phyloP scores from a whole-genome alignment of 2,329 filamentous ascomycete species.

The Thielaviopsis populi region DNA sequence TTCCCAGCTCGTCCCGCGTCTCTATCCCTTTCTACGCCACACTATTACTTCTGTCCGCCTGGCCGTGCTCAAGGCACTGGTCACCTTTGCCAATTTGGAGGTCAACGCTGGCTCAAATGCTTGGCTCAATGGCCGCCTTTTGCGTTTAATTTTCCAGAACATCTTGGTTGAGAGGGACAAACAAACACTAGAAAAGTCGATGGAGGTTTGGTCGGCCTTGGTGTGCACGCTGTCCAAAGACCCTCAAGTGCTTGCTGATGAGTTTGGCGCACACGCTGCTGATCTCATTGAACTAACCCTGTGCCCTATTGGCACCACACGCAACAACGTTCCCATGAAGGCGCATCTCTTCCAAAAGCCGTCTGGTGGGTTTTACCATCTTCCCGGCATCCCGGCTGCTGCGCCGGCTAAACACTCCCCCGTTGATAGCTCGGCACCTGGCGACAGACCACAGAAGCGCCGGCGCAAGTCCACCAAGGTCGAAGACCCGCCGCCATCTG shows the following conservation, averaged over 20 bases:
- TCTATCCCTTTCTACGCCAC: slow-evolving; percentile 92
- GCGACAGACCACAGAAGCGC: slow-evolving; percentile 55
- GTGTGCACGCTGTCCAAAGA: slow-evolving; percentile 52
- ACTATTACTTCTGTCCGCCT: slow-evolving; percentile 93
- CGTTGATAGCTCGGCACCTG: slow-evolving; percentile 34
- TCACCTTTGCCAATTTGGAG: slow-evolving; percentile 83
- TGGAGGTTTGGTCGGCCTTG: slow-evolving; percentile 75
- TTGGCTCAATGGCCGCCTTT: slow-evolving; percentile 81
- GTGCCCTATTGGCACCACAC: slow-evolving; percentile 81
- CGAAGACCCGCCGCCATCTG: slow-evolving; percentile 42
- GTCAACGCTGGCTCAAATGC: slow-evolving; percentile 46
- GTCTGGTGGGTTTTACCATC: slow-evolving; percentile 68
- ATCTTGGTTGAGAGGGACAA: slow-evolving; percentile 83
- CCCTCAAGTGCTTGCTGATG: slow-evolving; percentile 48
- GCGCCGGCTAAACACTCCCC: slow-evolving; percentile 22
- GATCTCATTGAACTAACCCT: slow-evolving; percentile 73
- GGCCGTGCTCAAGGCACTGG: slow-evolving; percentile 78
- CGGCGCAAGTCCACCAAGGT: slow-evolving; percentile 73
- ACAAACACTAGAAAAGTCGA: slow-evolving; percentile 63
- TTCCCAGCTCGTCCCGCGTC: slow-evolving; percentile 74
- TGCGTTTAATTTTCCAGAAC: slow-evolving; percentile 88
- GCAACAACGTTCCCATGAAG: slow-evolving; percentile 87
- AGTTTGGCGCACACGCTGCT: slow-evolving; percentile 61
- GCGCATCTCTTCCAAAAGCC: slow-evolving; percentile 78
- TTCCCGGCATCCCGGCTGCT: slow-evolving; percentile 22